Conservation (phyloP, 208 protist species). For the Wallacemonas collosoma region DNA sequence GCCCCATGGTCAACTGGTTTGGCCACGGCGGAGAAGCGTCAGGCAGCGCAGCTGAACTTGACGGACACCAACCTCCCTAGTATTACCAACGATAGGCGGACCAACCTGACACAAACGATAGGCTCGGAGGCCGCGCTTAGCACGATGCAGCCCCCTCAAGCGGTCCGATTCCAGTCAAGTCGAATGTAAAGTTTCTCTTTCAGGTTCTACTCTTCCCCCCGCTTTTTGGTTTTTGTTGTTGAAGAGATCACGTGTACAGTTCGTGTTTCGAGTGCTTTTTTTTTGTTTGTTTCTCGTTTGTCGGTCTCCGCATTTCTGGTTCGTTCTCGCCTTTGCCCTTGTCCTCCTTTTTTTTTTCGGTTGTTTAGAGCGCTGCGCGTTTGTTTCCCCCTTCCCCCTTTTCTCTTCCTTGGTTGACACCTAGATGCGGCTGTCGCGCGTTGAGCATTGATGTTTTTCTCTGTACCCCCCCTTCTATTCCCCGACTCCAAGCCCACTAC, state of each 20-base stretch:
- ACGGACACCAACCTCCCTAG: conserved; percentile 61
- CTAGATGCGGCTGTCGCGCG: no score
- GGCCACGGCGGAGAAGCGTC: conserved; percentile 74
- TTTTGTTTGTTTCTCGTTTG: no score
- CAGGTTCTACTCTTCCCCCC: background rate
- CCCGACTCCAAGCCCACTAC: no score
- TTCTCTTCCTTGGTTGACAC: background rate
- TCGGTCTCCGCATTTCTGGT: no score
- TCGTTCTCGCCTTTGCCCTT: background rate
- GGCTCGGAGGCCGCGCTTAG: conserved; percentile 71
- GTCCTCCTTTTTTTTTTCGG: background rate
- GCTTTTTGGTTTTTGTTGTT: conserved; percentile 13
- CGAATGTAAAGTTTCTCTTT: conserved; percentile 12
- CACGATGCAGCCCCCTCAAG: conserved; percentile 43
- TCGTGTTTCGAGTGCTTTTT: no score
- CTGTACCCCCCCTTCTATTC: no score
- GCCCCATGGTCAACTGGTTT: conserved; percentile 84
- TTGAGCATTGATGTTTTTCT: no score
- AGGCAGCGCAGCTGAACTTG: conserved; percentile 58
- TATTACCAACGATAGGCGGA: conserved; percentile 55
- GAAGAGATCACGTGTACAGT: no score
- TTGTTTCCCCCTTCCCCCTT: background rate
- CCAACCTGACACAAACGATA: conserved; percentile 75
- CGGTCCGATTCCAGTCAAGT: conserved; percentile 31
- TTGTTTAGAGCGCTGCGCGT: background rate